Evolutionary conservation across 2,329 filamentous ascomycete genomes (phyloP).

Genomic region (Penicillium janthinellum): DNA sequence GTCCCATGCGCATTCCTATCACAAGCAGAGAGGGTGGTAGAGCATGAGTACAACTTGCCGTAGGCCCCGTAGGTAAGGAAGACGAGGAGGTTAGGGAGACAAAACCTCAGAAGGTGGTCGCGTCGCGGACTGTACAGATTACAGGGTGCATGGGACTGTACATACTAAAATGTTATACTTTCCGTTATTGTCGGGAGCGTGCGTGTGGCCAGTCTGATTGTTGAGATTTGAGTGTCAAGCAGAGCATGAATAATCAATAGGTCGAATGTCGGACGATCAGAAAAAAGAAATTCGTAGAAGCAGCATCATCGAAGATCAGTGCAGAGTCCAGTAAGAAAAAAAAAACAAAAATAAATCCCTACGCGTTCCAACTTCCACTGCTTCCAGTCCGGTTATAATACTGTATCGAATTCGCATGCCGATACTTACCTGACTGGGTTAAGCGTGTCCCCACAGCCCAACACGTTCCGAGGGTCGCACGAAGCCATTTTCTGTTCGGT

Average conservation of each 20-base stretch:
- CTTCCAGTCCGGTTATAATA: not conserved
- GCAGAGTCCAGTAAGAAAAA: not conserved
- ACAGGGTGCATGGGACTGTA: not conserved
- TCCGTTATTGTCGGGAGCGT: not conserved
- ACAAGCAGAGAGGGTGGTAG: not conserved
- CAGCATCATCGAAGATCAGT: not conserved
- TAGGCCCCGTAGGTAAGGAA: not conserved
- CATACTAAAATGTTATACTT: not conserved
- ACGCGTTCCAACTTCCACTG: too few species aligned
- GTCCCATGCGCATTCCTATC: conserved; percentile 8
- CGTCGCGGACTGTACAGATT: not conserved
- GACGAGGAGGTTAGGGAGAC: not conserved
- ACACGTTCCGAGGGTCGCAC: conserved; percentile 18
- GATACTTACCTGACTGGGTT: conserved; percentile 15
- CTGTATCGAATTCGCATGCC: not conserved
- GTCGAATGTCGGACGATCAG: too few species aligned
- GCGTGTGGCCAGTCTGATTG: not conserved
- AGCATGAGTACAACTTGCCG: not conserved
- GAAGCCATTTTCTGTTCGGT: conserved; percentile 1
- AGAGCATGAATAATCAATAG: too few species aligned
- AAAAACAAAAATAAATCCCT: not conserved
- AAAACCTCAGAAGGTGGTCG: not conserved
- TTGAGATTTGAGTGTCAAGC: not conserved
- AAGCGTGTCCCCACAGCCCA: conserved; percentile 16
- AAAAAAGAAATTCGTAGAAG: not conserved